Evolutionary conservation across 2,329 filamentous ascomycete genomes (phyloP).

Genomic region (Podosphaera fusca): DNA sequence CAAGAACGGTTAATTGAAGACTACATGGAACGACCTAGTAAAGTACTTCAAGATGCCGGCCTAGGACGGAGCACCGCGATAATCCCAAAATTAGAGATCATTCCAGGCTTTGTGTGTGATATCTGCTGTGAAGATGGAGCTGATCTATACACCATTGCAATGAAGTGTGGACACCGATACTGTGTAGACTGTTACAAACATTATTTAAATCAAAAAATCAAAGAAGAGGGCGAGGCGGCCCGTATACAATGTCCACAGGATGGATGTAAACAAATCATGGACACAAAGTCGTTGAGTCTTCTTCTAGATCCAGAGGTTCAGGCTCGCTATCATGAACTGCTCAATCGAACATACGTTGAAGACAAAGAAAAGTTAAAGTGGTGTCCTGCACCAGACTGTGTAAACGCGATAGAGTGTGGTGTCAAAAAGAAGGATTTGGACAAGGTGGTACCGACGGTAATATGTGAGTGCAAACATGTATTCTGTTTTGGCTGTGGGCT

Average conservation of each 20-base stretch:
- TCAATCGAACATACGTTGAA: conserved; percentile 89
- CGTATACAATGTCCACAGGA: conserved; percentile 84
- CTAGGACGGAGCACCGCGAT: conserved; percentile 40
- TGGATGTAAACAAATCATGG: conserved; percentile 71
- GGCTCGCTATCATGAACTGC: conserved; percentile 54
- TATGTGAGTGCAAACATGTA: conserved; percentile 59
- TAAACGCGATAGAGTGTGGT: conserved; percentile 71
- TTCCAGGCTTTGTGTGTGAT: conserved; percentile 68
- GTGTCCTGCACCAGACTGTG: conserved; percentile 95
- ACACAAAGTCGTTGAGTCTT: conserved; percentile 66
- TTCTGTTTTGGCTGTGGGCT: conserved; percentile 93
- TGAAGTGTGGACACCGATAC: conserved; percentile 87
- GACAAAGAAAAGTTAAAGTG: conserved; percentile 90
- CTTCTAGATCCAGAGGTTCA: conserved; percentile 36
- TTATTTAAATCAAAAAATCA: conserved; percentile 81
- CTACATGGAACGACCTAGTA: conserved; percentile 75
- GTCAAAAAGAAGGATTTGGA: conserved; percentile 74
- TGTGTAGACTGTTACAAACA: conserved; percentile 83
- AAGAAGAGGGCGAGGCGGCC: conserved; percentile 83
- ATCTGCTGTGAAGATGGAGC: conserved; percentile 86
- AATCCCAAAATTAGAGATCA: conserved; percentile 42
- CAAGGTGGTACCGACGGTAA: conserved; percentile 71
- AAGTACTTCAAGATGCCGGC: conserved; percentile 65
- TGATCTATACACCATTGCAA: conserved; percentile 61
- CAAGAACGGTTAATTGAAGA: conserved; percentile 85